Evolutionary conservation across 192 early-diverging fungal genomes (phyloP).

Genomic region (Entophlyctis luteolus): DNA sequence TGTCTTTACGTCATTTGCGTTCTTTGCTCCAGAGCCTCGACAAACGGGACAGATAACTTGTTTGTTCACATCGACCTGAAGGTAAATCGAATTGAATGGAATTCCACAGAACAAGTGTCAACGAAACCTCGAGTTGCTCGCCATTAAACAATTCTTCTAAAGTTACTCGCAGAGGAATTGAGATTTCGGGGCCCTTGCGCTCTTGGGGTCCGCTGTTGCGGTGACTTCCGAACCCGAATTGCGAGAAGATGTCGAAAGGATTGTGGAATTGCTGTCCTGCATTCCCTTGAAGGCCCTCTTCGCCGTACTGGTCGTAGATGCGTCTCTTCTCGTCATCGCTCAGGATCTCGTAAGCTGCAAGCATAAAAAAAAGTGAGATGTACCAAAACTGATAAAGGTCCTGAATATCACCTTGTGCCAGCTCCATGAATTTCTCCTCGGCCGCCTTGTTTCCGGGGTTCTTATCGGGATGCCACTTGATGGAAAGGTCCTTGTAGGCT

Average conservation of each 20-base stretch:
- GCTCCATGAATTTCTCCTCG: constrained; percentile 83
- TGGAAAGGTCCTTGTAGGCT: constrained; percentile 75
- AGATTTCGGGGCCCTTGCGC: constrained; percentile 76
- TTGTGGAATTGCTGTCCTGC: constrained; percentile 67
- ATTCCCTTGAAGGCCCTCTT: constrained; percentile 87
- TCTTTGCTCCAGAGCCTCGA: constrained; percentile 85
- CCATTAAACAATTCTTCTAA: constrained; percentile 90
- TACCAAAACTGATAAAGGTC: background rate
- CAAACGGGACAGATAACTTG: constrained; percentile 91
- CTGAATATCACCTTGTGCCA: constrained; percentile 67
- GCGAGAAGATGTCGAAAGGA: constrained; percentile 96
- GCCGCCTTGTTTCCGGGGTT: constrained; percentile 77
- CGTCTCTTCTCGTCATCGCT: constrained; percentile 86
- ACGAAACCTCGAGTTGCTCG: constrained; percentile 67
- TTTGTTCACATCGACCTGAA: constrained; percentile 81
- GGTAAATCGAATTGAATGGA: background rate
- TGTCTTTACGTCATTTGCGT: constrained; percentile 75
- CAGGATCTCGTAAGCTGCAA: constrained; percentile 89
- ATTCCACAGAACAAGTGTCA: too few species aligned
- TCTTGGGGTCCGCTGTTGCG: constrained; percentile 50
- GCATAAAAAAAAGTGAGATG: background rate
- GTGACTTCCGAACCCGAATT: constrained; percentile 59
- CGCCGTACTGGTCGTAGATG: constrained; percentile 90
- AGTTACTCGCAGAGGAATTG: constrained; percentile 75
- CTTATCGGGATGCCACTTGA: constrained; percentile 42